Evolutionary conservation across 1,139 yeast species (phyloP), one percentile per base, ranked within the genome.

Genomic region (Sugiyamaella castrensis): DNA sequence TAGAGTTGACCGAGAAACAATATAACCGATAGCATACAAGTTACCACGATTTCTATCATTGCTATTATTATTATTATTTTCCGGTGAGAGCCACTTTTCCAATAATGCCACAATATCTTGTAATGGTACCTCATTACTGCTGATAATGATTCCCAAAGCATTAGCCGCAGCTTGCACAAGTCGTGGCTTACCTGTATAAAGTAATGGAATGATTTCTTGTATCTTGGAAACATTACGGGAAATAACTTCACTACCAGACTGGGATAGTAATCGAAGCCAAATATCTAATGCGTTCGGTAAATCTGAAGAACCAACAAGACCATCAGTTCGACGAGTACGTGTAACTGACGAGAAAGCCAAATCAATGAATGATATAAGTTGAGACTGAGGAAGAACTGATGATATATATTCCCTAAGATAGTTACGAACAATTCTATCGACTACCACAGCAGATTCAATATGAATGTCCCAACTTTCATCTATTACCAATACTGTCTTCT

Each of bases 401-500:
- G 27, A 28, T 10, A 73, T 49, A 13, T 64, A 53, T 4, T 54
- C 44, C 8, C 59, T 54, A 5, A 83, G 65, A 3, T 71, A 61
- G 0, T 51, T 39, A 33, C 80, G 69, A 1, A 86, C 87, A 1
- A 60, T 63, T 1, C 72, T 73, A 60, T 88, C 95, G 37, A 77
- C 71, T 43, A 80, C 84, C 6, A 86, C 51, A 0, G 94, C 87
- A 49, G 81, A 85, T n/a, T 84, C 89, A 27, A 87, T 62, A 59
- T 92, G 74, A 0, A 77, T 69, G 4, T 74, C 72, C 96, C 96
- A 89, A 16, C 32, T 41, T 55, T 82, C 86, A 64, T 87, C 96
- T 16, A 76, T 68, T 0, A 78, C 78, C 46, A 87, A 64, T 2
- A 83, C 82, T 0, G 92, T 82, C 1, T 69, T 61, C 26, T 74